Conservation (phyloP, 306 rosid genomes). For the Acacia acuminata region DNA sequence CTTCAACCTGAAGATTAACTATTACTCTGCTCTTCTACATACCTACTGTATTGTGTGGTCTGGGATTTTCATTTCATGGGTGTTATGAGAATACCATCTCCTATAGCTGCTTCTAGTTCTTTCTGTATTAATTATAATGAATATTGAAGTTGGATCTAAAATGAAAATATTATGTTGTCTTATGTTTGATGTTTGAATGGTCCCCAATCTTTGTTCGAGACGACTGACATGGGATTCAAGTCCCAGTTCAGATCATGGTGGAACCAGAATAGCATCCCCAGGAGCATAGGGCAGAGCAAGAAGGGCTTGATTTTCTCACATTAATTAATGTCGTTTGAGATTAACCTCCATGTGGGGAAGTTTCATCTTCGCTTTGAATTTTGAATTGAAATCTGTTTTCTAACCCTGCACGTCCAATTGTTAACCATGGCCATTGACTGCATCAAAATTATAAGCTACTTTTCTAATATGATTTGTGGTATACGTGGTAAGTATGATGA, state of each 20-base stretch:
- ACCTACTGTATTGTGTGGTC: not conserved
- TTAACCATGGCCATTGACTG: not conserved
- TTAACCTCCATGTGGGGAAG: constrained; percentile 50
- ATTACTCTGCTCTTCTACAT: not conserved
- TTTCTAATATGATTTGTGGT: too few relatives aligned
- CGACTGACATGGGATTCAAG: constrained; percentile 25
- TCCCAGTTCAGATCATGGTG: constrained; percentile 27
- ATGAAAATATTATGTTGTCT: constrained; percentile 19
- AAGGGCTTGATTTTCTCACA: constrained; percentile 1
- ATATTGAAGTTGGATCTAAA: constrained; percentile 8
- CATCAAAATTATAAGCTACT: not conserved
- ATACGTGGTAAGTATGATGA: too few relatives aligned
- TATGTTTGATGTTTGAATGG: constrained; percentile 26
- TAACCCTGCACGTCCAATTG: not conserved
- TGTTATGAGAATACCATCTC: not conserved
- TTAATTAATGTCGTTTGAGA: constrained; percentile 33
- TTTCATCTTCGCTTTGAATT: not conserved
- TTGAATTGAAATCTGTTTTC: not conserved
- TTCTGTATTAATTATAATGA: not conserved
- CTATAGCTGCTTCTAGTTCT: not conserved
- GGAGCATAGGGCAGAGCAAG: constrained; percentile 18
- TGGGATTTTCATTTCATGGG: not conserved
- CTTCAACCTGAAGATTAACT: not conserved
- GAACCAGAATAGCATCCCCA: constrained; percentile 39
- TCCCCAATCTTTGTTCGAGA: constrained; percentile 45